Percentiles rank a stretch among this genome's conserved stretches.
These are phyloP conservation scores for Moesziomyces antarcticus DNA, from an alignment of 1,284 basidiomycete genomes.

Conservation along the genomic window DNA sequence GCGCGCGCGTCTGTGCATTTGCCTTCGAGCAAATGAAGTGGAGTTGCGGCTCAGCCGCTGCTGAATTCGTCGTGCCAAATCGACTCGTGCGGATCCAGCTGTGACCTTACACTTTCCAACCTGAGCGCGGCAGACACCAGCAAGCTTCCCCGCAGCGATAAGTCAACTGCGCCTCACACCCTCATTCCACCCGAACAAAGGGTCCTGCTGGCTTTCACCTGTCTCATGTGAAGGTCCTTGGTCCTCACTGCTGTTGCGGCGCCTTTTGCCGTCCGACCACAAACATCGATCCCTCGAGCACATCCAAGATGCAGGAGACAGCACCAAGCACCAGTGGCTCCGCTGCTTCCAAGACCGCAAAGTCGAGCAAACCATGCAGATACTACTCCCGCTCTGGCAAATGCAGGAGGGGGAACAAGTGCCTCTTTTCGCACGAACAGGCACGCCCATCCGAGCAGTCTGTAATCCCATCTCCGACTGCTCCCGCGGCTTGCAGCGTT, in stretches of 20 bases:
- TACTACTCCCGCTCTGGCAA: slow-evolving; percentile 37
- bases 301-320: slow-evolving; percentile 9
- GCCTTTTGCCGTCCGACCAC: no score
- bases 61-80: not conserved
- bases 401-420: slow-evolving; percentile 34
- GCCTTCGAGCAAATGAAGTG: not conserved
- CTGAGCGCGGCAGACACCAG: no score
- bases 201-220: no score
- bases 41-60: not conserved
- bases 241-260: no score
- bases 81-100: no score
- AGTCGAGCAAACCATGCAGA: slow-evolving; percentile 18
- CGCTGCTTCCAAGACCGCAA: not conserved
- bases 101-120: no score
- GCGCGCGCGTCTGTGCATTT: not conserved
- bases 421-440: slow-evolving; percentile 30
- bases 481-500: not conserved
- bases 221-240: no score
- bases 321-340: slow-evolving; percentile 7
- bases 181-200: no score
- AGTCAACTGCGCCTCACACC: no score
- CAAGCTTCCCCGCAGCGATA: no score
- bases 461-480: not conserved
- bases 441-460: slow-evolving; percentile 1
- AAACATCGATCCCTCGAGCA: no score